Evolutionary conservation across 352 stramenopile species (phyloP), one percentile per base, ranked within the genome.

Genomic region (Phytopythium sindhum): DNA sequence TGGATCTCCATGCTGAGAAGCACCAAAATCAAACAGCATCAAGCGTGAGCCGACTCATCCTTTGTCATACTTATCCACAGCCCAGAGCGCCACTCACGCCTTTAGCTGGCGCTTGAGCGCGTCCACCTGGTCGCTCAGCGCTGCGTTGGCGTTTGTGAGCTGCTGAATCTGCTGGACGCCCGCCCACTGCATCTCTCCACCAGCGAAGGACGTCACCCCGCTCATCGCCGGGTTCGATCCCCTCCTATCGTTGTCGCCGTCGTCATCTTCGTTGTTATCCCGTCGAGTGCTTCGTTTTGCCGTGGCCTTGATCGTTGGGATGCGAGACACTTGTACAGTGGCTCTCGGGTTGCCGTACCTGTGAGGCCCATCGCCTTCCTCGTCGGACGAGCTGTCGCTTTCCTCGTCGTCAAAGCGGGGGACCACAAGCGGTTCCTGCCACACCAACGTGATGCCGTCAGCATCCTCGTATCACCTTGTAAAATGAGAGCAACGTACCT

Each of bases 361-460:
- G 26, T 54, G 29, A 17, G 24, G 17, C 24, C 10, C 26, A 0
- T 9, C 42, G 4, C 12, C 21, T 14, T 61, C 55, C 14, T 61
- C 55, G 28, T 61, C 39, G 14, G 67, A 77, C 28, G 72, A 85
- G 54, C 79, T 78, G 28, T 84, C 80, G 53, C 78, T 80, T 45
- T 79, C 77, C 39, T 89, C 81, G 21, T 92, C 81, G 56, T 93
- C 80, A 57, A 90, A 93, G 47, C 77, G 68, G 39, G 84, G 80
- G n/a, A 93, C 39, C 29, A 80, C 71, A 9, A 92, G 66, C 48
- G 78, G 73, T 17, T 55, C 57, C 83, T 77, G 23, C 24, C 6
- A 51, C 21, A 24, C 21, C 2, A 44, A 58, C 21, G 10, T 31
- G 1, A 45, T 12, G 14, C 19, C 44, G 28, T 45, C 45, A 48